A percentile compares a stretch with the other conserved stretches of the same genome.
phyloP scores from a whole-genome alignment of 164 flowering plant species.

The Santalum album region DNA sequence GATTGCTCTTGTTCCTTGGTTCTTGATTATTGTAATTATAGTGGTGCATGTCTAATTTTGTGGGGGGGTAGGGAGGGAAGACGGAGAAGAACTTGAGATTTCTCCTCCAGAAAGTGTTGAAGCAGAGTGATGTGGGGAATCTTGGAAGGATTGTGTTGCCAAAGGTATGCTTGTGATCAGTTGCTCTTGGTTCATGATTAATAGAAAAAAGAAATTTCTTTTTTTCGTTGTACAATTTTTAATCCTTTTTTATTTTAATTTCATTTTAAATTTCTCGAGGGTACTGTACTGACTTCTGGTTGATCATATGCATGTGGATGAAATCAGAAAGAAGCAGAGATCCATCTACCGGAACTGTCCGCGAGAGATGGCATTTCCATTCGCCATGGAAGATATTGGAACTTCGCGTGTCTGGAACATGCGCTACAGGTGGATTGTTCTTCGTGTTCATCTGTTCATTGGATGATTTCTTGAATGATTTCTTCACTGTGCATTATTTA shows the following conservation, averaged over 20 bases:
- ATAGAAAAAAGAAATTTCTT: neutral
- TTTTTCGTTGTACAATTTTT: neutral
- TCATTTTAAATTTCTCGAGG: too few species aligned
- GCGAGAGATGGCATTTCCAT: slow-evolving; percentile 94
- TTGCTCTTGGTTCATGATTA: neutral
- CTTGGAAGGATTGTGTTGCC: slow-evolving; percentile 99
- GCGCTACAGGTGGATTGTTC: slow-evolving; percentile 70
- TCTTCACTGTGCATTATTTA: too few species aligned
- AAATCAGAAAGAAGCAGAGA: slow-evolving; percentile 91
- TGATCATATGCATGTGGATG: too few species aligned
- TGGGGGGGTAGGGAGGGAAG: slow-evolving; percentile 52
- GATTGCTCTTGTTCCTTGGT: too few species aligned
- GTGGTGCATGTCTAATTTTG: too few species aligned
- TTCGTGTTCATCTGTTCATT: too few species aligned
- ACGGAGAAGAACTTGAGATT: slow-evolving; percentile 86
- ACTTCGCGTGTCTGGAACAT: slow-evolving; percentile 95
- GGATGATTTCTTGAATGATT: too few species aligned
- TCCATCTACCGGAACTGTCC: slow-evolving; percentile 82
- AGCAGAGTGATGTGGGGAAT: slow-evolving; percentile 98
- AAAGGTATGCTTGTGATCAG: slow-evolving; percentile 37
- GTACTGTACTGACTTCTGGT: too few species aligned
- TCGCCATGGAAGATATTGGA: slow-evolving; percentile 93
- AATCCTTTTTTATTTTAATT: too few species aligned
- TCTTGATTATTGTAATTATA: too few species aligned
- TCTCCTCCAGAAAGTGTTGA: slow-evolving; percentile 89